Percentiles rank a stretch among this genome's conserved stretches.
Conservation (phyloP, 1,284 basidiomycete species). For the Austroboletus rostrupii region DNA sequence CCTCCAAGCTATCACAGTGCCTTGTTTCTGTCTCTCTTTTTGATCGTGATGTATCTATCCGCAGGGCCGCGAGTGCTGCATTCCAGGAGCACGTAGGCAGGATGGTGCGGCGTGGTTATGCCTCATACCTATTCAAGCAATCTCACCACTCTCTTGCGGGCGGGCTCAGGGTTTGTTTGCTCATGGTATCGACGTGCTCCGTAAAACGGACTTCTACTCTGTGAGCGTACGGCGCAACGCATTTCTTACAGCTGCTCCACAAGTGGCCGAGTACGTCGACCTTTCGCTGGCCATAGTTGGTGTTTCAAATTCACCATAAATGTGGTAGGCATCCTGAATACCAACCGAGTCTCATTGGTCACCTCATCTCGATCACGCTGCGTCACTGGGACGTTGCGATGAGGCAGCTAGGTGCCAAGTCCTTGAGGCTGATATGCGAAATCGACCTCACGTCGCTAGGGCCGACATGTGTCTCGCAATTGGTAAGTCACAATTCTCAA, state of each 20-base stretch:
- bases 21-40: conserved; percentile 81
- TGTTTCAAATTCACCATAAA: conserved; percentile 4
- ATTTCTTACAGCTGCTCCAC: conserved; percentile 79
- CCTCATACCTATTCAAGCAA: conserved; percentile 6
- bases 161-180: conserved; percentile 74
- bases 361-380: conserved; percentile 72
- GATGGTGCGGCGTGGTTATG: conserved; percentile 53
- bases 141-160: conserved; percentile 16
- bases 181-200: conserved; percentile 90
- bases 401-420: conserved; percentile 77
- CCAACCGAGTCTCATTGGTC: conserved; percentile 64
- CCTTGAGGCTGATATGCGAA: conserved; percentile 67
- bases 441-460: conserved; percentile 55
- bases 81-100: conserved; percentile 97
- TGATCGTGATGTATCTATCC: conserved; percentile 92
- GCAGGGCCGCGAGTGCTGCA: conserved; percentile 95
- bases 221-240: conserved; percentile 84
- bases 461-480: conserved; percentile 44
- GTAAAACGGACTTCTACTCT: conserved; percentile 92
- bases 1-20: conserved; percentile 61
- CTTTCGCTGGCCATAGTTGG: conserved; percentile 3
- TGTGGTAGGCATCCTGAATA: conserved; percentile 65
- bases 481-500: conserved; percentile 38
- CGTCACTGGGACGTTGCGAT: conserved; percentile 89
- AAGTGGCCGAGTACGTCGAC: conserved; percentile 73